Conservation (phyloP, 352 stramenopile genomes). For the Phytophthora kernoviae region DNA sequence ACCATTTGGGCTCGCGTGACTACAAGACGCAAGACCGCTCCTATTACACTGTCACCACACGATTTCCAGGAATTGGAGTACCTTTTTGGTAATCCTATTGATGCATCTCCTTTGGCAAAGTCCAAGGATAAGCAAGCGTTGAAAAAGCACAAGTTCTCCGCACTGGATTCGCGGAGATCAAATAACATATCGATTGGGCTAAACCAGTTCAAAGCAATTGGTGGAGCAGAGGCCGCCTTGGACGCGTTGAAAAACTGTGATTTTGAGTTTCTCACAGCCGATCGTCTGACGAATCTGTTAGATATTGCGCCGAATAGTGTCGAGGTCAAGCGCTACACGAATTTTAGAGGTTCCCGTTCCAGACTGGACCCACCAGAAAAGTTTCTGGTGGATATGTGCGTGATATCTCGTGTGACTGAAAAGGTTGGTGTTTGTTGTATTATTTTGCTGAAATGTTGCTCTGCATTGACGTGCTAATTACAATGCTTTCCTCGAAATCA, state of each 20-base stretch:
- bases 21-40: constrained; percentile 60
- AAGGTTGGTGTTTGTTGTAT: constrained; percentile 44
- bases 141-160: constrained; percentile 55
- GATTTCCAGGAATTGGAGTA: constrained; percentile 69
- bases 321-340: constrained; percentile 72
- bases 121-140: constrained; percentile 14
- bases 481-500: not conserved
- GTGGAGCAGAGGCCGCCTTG: constrained; percentile 56
- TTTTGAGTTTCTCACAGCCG: constrained; percentile 62
- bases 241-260: constrained; percentile 53
- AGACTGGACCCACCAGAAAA: constrained; percentile 60
- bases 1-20: constrained; percentile 83
- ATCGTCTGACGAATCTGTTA: constrained; percentile 60
- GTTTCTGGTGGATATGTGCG: constrained; percentile 78
- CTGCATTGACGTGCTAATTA: no score
- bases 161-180: constrained; percentile 70
- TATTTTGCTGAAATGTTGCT: not conserved
- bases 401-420: constrained; percentile 67
- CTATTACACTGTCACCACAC: constrained; percentile 69
- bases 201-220: constrained; percentile 71
- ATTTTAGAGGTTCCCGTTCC: constrained; percentile 61
- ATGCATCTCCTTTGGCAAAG: constrained; percentile 9
- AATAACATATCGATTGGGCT: constrained; percentile 86
- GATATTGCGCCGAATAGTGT: constrained; percentile 73
- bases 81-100: constrained; percentile 51